Evolutionary conservation across 1,284 basidiomycete species (phyloP).

Genomic region (Ceratobasidium sp.): DNA sequence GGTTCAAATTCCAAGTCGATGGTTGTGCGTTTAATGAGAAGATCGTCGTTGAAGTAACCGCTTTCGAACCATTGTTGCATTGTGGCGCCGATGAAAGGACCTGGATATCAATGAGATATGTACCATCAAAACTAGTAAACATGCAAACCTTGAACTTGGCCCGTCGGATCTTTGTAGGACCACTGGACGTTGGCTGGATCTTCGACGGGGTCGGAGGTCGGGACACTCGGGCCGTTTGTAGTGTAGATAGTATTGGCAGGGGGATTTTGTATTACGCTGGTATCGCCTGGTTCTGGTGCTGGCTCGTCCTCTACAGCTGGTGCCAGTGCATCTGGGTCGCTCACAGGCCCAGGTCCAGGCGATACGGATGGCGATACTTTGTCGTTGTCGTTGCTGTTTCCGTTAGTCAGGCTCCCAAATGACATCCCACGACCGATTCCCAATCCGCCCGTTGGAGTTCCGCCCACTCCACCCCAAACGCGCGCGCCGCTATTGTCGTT

Average conservation of each 20-base stretch:
- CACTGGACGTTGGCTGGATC: slow-evolving; percentile 81
- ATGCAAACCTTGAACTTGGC: slow-evolving; percentile 82
- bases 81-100: slow-evolving; percentile 86
- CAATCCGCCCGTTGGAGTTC: neutral
- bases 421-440: slow-evolving; percentile 30
- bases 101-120: slow-evolving; percentile 53
- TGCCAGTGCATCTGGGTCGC: slow-evolving; percentile 13
- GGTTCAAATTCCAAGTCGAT: slow-evolving; percentile 51
- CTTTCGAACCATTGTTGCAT: slow-evolving; percentile 98
- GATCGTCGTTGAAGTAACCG: slow-evolving; percentile 86
- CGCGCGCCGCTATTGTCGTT: neutral
- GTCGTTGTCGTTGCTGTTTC: neutral
- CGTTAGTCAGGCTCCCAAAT: slow-evolving; percentile 14
- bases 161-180: slow-evolving; percentile 91
- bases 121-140: neutral
- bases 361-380: slow-evolving; percentile 26
- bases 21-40: slow-evolving; percentile 78
- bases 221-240: neutral
- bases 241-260: slow-evolving; percentile 7
- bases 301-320: neutral
- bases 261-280: neutral
- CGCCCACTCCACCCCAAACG: neutral
- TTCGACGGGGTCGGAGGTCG: slow-evolving; percentile 50
- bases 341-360: slow-evolving; percentile 20
- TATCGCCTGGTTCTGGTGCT: neutral